Evolutionary conservation across 2,329 filamentous ascomycete species (phyloP).

Genomic region (Fusarium humuli): DNA sequence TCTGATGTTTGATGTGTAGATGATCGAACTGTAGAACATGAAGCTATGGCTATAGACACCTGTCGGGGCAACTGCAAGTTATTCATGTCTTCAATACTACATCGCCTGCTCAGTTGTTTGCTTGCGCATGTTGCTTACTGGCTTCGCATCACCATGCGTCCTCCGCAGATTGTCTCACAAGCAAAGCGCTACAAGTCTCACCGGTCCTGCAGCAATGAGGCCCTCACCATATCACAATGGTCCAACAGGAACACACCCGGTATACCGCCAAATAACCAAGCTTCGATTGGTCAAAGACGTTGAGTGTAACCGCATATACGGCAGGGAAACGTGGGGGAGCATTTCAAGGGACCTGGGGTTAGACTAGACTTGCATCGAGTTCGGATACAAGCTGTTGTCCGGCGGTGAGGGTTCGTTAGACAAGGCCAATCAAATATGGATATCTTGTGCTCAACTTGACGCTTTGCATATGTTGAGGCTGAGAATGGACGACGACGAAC

Average conservation of each 20-base stretch:
- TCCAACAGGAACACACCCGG: conserved; percentile 37
- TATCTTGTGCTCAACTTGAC: neutral
- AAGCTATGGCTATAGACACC: neutral
- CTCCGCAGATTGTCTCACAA: neutral
- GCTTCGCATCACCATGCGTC: too few species aligned
- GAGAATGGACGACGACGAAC: neutral
- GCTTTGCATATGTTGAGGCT: conserved; percentile 22
- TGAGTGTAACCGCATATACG: conserved; percentile 29
- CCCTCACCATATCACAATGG: conserved; percentile 2
- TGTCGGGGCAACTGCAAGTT: neutral
- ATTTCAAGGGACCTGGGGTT: conserved; percentile 15
- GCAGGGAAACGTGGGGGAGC: conserved; percentile 18
- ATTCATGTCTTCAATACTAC: neutral
- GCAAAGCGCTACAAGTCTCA: conserved; percentile 16
- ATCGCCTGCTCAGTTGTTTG: neutral
- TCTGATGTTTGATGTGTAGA: neutral
- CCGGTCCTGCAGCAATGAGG: conserved; percentile 26
- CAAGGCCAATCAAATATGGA: conserved; percentile 23
- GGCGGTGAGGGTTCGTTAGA: conserved; percentile 19
- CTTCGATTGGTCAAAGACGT: conserved; percentile 28
- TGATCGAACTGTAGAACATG: neutral
- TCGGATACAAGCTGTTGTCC: conserved; percentile 2
- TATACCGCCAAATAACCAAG: conserved; percentile 15
- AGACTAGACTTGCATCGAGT: neutral
- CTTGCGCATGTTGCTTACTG: neutral